Conservation (phyloP, 352 stramenopile genomes). For the Globisporangium recalcitrans region DNA sequence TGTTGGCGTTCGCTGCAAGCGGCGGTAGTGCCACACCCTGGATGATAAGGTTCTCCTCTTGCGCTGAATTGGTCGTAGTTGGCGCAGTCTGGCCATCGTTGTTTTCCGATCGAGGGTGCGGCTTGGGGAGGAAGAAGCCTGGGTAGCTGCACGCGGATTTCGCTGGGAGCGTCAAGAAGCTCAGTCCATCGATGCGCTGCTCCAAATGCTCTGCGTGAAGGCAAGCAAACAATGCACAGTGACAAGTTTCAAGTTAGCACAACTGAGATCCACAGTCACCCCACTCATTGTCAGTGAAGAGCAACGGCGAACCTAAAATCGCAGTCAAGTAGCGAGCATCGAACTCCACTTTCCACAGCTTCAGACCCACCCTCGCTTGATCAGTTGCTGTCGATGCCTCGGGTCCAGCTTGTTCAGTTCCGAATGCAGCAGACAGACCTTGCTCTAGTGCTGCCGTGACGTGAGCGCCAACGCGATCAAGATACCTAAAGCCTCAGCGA, state of each 20-base stretch:
- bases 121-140: slow-evolving; percentile 53
- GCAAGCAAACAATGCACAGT: neutral
- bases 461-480: slow-evolving; percentile 44
- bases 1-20: slow-evolving; percentile 12
- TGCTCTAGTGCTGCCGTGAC: slow-evolving; percentile 6
- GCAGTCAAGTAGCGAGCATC: slow-evolving; percentile 56
- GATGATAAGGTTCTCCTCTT: slow-evolving; percentile 23
- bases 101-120: neutral
- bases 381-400: neutral
- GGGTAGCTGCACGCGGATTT: slow-evolving; percentile 40
- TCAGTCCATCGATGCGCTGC: slow-evolving; percentile 31
- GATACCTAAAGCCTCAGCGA: slow-evolving; percentile 21
- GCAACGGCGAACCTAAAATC: slow-evolving; percentile 40
- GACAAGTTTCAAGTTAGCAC: neutral
- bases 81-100: neutral
- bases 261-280: neutral
- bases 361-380: slow-evolving; percentile 13
- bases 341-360: slow-evolving; percentile 75
- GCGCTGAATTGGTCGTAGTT: neutral
- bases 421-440: neutral
- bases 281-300: neutral
- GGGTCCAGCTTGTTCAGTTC: neutral
- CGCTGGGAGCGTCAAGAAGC: slow-evolving; percentile 37
- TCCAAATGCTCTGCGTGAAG: slow-evolving; percentile 44
- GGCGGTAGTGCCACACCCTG: slow-evolving; percentile 40